These are phyloP conservation scores for Discostella pseudostelligera DNA, from an alignment of 108 stramenopile genomes.

Conservation along the genomic window DNA sequence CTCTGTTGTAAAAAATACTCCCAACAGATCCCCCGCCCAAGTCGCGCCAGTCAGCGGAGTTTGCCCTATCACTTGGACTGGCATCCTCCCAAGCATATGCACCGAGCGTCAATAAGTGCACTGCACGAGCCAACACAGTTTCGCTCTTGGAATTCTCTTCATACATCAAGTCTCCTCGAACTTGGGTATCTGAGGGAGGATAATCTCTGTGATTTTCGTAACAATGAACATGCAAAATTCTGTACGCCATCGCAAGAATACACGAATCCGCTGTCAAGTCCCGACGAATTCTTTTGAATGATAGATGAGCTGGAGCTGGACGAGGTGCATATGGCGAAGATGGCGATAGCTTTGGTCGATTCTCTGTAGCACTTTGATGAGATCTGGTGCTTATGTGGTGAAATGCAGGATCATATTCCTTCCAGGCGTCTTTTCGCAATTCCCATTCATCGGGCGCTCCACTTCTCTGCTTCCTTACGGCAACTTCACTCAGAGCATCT, in stretches of 20 bases:
- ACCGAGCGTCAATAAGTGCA: slow-evolving; percentile 80
- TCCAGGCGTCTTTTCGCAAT: slow-evolving; percentile 61
- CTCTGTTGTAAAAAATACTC: slow-evolving; percentile 53
- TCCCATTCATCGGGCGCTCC: slow-evolving; percentile 81
- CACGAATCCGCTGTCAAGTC: slow-evolving; percentile 66
- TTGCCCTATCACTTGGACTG: slow-evolving; percentile 4
- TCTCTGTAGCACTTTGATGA: slow-evolving; percentile 78
- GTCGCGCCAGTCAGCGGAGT: slow-evolving; percentile 41
- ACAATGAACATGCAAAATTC: slow-evolving; percentile 77
- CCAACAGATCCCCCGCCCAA: slow-evolving; percentile 55
- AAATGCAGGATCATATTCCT: slow-evolving; percentile 83
- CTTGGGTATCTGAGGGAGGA: slow-evolving; percentile 21
- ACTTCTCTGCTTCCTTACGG: slow-evolving; percentile 53
- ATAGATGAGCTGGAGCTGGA: slow-evolving; percentile 51
- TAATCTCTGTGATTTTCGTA: slow-evolving; percentile 30
- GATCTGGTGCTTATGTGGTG: slow-evolving; percentile 61
- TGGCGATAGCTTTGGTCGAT: slow-evolving; percentile 54
- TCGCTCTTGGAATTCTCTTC: slow-evolving; percentile 67
- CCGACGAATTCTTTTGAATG: slow-evolving; percentile 63
- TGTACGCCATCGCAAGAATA: slow-evolving; percentile 61
- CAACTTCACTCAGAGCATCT: slow-evolving; percentile 70
- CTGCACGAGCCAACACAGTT: slow-evolving; percentile 71
- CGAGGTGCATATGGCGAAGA: slow-evolving; percentile 63
- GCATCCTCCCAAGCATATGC: slow-evolving; percentile 72
- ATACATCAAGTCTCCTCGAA: slow-evolving; percentile 62